Evolutionary conservation across 345 rosid species (phyloP), one percentile per base, ranked within the genome.

Genomic region (Corchorus olitorius): DNA sequence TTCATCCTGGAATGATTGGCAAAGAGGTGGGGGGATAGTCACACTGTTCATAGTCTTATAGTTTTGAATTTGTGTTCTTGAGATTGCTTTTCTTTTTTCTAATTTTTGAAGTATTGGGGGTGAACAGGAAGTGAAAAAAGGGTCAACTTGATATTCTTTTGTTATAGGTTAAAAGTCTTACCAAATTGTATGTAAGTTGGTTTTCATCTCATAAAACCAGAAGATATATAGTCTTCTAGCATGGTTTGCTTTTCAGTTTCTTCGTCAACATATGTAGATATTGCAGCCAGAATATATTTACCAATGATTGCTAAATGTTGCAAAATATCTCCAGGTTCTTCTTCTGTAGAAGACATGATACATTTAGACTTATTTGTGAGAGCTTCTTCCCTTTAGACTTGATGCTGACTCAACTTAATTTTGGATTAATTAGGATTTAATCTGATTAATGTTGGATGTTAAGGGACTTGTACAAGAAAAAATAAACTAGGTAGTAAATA

Each of bases 31-130:
- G 43, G 43, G 64, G 70, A 72, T 66, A 74, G 62, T 37, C 52
- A 67, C 37, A 75, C 49, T 81, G 86, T 81, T 82, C 54, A 82
- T 86, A 83, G 77, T 79, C 63, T 34, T 69, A 66, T 71, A 76
- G 72, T 77, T 74, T 65, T 76, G 65, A 65, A 55, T 67, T 6
- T 16, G 48, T 70, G 50, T 50, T 76, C 50, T 63, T 34, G 55
- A 49, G 56, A 53, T 75, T 73, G 70, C 69, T 74, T 35, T 35
- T 17, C 1, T 39, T 35, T 45, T 43, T 37, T 69, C 34, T 55
- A 17, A 48, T 61, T 68, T 22, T 53, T 17, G 8, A 61, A 65
- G 43, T 67, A 9, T 4, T 46, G 22, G 65, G 72, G 70, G 55
- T 61, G 46, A 64, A 67, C 67, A 11, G 48, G 56, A 43, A 56